Evolutionary conservation across 176 grass and related monocot genomes (phyloP).

Genomic region (Bolboschoenus planiculmis): DNA sequence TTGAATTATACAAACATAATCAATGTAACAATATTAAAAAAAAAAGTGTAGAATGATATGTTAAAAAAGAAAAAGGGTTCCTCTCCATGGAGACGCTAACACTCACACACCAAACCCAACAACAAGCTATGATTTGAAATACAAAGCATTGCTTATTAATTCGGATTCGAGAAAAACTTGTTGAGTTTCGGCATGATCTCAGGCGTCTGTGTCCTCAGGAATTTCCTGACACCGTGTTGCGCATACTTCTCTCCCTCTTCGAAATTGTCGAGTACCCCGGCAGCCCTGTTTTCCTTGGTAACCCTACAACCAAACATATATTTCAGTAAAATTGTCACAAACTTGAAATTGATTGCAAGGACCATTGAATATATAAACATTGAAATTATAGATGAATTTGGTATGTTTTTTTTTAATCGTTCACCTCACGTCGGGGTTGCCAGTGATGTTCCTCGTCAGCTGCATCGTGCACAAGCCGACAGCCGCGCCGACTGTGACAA

Average conservation of each 20-base stretch:
- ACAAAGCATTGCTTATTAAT: neutral
- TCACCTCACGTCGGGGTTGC: conserved; percentile 43
- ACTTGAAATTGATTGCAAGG: neutral
- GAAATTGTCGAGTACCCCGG: conserved; percentile 49
- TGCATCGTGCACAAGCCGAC: conserved; percentile 42
- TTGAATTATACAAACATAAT: neutral
- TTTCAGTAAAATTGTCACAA: neutral
- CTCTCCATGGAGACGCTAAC: neutral
- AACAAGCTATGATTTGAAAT: conserved; percentile 5
- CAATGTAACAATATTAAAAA: neutral
- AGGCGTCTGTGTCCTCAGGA: conserved; percentile 32
- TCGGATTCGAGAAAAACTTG: conserved; percentile 30
- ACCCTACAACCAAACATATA: conserved; percentile 27
- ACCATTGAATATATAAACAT: neutral
- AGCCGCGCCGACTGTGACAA: conserved; percentile 32
- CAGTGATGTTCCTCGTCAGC: conserved; percentile 58
- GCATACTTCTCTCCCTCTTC: conserved; percentile 56
- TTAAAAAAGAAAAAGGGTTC: neutral
- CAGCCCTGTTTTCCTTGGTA: conserved; percentile 57
- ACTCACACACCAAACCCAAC: neutral
- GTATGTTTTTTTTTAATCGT: neutral
- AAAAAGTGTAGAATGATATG: neutral
- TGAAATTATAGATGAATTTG: neutral
- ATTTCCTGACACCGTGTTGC: conserved; percentile 44
- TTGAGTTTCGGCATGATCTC: conserved; percentile 45